A percentile compares a stretch with the other conserved stretches of the same genome.
Conservation (phyloP, 257 asterid genomes). For the Hygrophila difformis region DNA sequence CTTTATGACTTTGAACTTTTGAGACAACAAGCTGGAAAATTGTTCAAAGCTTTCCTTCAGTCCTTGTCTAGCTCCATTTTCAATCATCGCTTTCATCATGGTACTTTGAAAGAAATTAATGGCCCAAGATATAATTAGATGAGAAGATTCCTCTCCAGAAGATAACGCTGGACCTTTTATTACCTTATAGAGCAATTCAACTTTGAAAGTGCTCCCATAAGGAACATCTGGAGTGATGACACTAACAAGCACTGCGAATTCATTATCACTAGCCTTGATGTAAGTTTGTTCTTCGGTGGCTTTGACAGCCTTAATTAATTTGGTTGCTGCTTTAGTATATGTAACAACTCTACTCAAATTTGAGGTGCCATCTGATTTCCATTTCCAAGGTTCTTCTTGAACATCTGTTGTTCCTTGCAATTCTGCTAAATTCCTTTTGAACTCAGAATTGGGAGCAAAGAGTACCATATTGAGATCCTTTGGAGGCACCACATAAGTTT, state of each 20-base stretch:
- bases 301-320: slow-evolving; percentile 68
- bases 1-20: slow-evolving; percentile 27
- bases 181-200: slow-evolving; percentile 68
- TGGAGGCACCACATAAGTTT: slow-evolving; percentile 35
- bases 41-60: slow-evolving; percentile 70
- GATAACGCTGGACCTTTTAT: slow-evolving; percentile 36
- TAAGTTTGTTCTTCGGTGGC: slow-evolving; percentile 80
- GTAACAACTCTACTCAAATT: slow-evolving; percentile 52
- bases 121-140: slow-evolving; percentile 69
- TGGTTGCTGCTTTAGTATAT: slow-evolving; percentile 65
- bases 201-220: slow-evolving; percentile 67
- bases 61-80: slow-evolving; percentile 72
- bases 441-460: slow-evolving; percentile 61
- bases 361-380: slow-evolving; percentile 35
- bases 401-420: slow-evolving; percentile 58
- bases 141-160: slow-evolving; percentile 48
- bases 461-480: slow-evolving; percentile 53
- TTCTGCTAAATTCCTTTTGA: slow-evolving; percentile 38
- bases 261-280: slow-evolving; percentile 40
- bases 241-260: slow-evolving; percentile 42
- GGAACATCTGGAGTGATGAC: slow-evolving; percentile 92
- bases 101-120: slow-evolving; percentile 58
- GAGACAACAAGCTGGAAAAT: slow-evolving; percentile 47
- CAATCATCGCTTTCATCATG: slow-evolving; percentile 79
- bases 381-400: slow-evolving; percentile 69